These are phyloP conservation scores for Polyporus arcularius DNA, from an alignment of 768 basidiomycete species.

Conservation along the genomic window DNA sequence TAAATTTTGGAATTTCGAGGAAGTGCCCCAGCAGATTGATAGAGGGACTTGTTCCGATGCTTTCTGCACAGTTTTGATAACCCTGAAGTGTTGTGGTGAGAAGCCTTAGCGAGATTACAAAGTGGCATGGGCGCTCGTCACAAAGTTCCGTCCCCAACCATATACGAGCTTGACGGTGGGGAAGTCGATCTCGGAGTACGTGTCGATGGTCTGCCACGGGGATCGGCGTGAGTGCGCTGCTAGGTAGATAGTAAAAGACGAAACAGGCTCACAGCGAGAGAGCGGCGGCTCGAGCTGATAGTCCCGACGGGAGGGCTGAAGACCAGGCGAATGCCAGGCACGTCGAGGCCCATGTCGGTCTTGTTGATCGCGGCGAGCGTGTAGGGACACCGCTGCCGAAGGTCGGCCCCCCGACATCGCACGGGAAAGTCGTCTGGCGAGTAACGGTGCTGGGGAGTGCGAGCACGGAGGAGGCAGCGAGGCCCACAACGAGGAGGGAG, in stretches of 20 bases:
- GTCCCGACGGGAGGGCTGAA: conserved; percentile 1
- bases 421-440: neutral
- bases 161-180: neutral
- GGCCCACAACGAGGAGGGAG: neutral
- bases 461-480: neutral
- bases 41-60: no score
- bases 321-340: neutral
- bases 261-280: no score
- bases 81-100: no score
- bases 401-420: neutral
- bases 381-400: neutral
- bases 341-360: neutral
- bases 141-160: no score
- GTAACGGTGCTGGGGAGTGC: neutral
- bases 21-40: no score
- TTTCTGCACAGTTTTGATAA: no score
- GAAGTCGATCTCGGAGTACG: conserved; percentile 3
- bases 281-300: neutral
- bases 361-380: conserved; percentile 7
- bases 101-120: no score
- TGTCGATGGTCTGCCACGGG: neutral
- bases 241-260: neutral
- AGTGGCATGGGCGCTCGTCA: no score
- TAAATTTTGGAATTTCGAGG: no score
- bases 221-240: neutral